Evolutionary conservation across 2,329 filamentous ascomycete genomes (phyloP).

Genomic region (Pseudocercospora musae): DNA sequence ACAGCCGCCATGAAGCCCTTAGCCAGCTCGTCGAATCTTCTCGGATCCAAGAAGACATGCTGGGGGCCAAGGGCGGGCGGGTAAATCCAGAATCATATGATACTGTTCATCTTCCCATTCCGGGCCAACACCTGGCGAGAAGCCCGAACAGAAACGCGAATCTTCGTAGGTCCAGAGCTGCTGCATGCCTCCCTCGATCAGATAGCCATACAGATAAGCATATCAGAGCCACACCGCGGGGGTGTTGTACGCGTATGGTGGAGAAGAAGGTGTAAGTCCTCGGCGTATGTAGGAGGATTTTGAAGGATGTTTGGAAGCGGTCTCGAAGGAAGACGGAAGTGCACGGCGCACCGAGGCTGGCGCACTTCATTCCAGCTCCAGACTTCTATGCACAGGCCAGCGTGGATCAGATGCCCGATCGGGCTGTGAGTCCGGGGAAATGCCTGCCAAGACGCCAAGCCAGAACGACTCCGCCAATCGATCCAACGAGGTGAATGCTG

Average conservation of each 20-base stretch:
- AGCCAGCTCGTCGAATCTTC: background rate
- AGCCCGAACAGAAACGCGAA: background rate
- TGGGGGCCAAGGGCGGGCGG: background rate
- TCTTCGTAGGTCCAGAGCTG: background rate
- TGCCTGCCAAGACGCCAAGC: background rate
- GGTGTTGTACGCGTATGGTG: background rate
- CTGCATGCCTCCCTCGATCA: background rate
- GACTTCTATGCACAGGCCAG: conserved; percentile 52
- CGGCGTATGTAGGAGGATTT: background rate
- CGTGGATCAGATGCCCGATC: background rate
- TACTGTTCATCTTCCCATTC: background rate
- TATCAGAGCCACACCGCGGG: background rate
- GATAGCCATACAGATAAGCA: background rate
- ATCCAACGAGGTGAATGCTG: background rate
- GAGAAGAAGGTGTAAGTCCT: background rate
- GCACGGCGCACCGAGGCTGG: background rate
- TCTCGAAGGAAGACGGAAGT: background rate
- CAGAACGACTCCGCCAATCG: conserved; percentile 4
- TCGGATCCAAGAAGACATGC: background rate
- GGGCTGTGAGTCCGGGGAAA: conserved; percentile 1
- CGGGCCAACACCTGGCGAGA: no score
- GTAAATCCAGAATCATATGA: background rate
- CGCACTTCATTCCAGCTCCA: conserved; percentile 56
- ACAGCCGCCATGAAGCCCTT: no score
- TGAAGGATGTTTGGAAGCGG: background rate